phyloP scores from a whole-genome alignment of 1,284 basidiomycete genomes.

The Hortiboletus rubellus region DNA sequence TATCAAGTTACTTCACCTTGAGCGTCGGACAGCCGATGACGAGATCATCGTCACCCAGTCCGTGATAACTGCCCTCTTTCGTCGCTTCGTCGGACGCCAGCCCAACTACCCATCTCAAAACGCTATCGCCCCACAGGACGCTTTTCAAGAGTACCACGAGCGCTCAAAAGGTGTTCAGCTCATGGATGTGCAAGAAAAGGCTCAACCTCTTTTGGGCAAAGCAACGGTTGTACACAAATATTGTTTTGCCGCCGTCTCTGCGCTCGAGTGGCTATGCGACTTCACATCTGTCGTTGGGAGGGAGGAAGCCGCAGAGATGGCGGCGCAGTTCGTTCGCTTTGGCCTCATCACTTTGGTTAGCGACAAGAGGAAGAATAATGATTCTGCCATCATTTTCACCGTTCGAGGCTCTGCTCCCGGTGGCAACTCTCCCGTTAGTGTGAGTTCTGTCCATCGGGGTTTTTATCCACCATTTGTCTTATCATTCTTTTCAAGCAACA shows the following conservation, averaged over 20 bases:
- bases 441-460: constrained; percentile 40
- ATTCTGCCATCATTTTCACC: constrained; percentile 86
- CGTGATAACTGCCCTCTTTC: constrained; percentile 94
- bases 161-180: constrained; percentile 76
- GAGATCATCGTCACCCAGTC: constrained; percentile 95
- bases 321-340: constrained; percentile 96
- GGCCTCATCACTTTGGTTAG: constrained; percentile 86
- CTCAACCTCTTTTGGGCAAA: constrained; percentile 51
- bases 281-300: constrained; percentile 95
- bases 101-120: constrained; percentile 71
- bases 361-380: constrained; percentile 85
- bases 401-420: constrained; percentile 79
- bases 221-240: constrained; percentile 58
- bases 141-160: constrained; percentile 76
- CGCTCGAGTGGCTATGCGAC: constrained; percentile 96
- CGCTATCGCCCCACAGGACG: constrained; percentile 51
- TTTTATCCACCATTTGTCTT: constrained; percentile 18
- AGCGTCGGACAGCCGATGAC: constrained; percentile 89
- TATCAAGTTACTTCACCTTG: constrained; percentile 96
- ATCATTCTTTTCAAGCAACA: constrained; percentile 56
- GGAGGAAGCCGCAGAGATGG: constrained; percentile 97
- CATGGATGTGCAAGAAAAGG: constrained; percentile 65
- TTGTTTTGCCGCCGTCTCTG: constrained; percentile 85
- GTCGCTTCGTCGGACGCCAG: constrained; percentile 86
- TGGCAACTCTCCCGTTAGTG: constrained; percentile 70